Conservation (phyloP, 768 basidiomycete genomes). For the Nidularia sp. region DNA sequence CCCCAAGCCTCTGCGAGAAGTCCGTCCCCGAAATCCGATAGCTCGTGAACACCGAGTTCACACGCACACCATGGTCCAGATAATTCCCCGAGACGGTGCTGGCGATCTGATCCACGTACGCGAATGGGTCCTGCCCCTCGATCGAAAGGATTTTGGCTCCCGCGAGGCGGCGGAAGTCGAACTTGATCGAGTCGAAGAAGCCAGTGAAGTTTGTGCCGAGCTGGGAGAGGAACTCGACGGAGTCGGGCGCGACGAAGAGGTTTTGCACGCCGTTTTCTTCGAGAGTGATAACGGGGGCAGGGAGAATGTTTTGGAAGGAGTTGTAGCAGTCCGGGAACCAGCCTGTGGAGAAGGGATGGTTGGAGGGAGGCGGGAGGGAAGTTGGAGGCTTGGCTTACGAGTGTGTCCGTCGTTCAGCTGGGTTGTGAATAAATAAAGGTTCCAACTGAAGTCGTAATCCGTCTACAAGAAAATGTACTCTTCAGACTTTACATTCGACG, state of each 20-base stretch:
- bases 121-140: slow-evolving; percentile 47
- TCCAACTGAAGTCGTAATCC: slow-evolving; percentile 63
- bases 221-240: slow-evolving; percentile 43
- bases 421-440: slow-evolving; percentile 49
- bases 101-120: slow-evolving; percentile 55
- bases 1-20: slow-evolving; percentile 59
- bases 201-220: slow-evolving; percentile 40
- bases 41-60: slow-evolving; percentile 59
- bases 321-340: slow-evolving; percentile 59
- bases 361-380: not conserved
- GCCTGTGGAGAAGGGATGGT: slow-evolving; percentile 23
- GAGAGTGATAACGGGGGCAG: slow-evolving; percentile 50
- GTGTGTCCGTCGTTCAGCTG: slow-evolving; percentile 67
- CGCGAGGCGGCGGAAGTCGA: slow-evolving; percentile 58
- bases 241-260: slow-evolving; percentile 52
- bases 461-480: slow-evolving; percentile 30
- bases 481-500: too few relatives aligned
- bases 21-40: slow-evolving; percentile 41
- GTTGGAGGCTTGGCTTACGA: slow-evolving; percentile 24
- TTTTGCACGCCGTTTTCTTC: slow-evolving; percentile 41
- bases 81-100: slow-evolving; percentile 59
- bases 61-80: slow-evolving; percentile 58
- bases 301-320: slow-evolving; percentile 49
- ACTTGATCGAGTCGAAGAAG: slow-evolving; percentile 43
- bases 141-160: slow-evolving; percentile 55